Base-by-base conservation (phyloP, 495 filamentous ascomycete species). In the Aspergillus avenaceus region DNA sequence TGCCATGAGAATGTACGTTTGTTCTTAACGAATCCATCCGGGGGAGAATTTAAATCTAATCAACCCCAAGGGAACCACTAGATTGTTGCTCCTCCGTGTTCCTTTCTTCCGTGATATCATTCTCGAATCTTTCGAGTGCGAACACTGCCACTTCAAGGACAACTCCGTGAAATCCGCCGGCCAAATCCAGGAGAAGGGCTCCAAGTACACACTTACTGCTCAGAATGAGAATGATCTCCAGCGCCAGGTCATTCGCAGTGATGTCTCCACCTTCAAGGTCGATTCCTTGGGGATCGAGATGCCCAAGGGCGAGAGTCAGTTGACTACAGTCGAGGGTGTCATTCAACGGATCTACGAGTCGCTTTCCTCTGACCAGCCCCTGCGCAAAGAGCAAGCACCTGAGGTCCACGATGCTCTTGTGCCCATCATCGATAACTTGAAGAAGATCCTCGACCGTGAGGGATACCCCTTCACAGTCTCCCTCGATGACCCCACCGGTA, bases 31-130 rank as follows among this genome's bases (percentile, higher is more conserved):
- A n/a, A 11, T 32, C 21, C 6, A 16, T 45, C 4, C 8, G 16
- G 18, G 8, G 21, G 1, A 40, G n/a, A n/a, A n/a, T n/a, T n/a
- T n/a, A n/a, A n/a, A n/a, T 3, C 13, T 43, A 25, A 46, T 13
- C 40, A 47, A 52, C 4, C 16, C 47, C 13, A 11, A 96, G 86
- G 92, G 93, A 67, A 83, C 67, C 0, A 98, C 93, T 8, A 82
- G 87, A 41, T 77, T 98, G 21, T 77, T 97, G 19, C 81, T 97
- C 31, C 91, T 92, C 38, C 82, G 84, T 41, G 95, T 99, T 18
- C 95, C 93, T 18, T 97, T 84, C 75, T 97, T 99, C 78, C 87
- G 89, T 62, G 93, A 99, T 64, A 82, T 97, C 51, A 89, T 99
- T 53, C 80, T 99, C 55, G 95, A 96, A 82, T 96, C 91, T 40